Evolutionary conservation across 78 protist genomes (phyloP), one percentile per base, ranked within the genome.

Genomic region (slime mould (Dictyostelium discoideum)): DNA sequence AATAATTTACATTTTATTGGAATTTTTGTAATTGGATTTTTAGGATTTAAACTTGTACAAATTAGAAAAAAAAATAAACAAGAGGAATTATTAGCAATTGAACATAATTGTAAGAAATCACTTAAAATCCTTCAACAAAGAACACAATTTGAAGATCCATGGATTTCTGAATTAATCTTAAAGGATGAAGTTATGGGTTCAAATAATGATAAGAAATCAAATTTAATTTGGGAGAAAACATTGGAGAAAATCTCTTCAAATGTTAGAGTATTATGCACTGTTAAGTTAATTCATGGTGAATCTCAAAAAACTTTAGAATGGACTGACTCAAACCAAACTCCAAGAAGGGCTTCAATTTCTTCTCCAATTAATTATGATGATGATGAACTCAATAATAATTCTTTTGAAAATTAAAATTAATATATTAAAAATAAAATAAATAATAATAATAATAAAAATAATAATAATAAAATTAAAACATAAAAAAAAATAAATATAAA

Each of bases 231-330:
- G 93, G 86, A 78, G 6, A 84, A 67, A 63, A 29, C 67, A 3
- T 39, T 29, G 57, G 93, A 88, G 14, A 88, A 80, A 9, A 26
- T 80, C 46, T 73, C 37, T 6, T 20, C 24, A 37, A 60, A 79
- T 46, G 77, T 14, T 67, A 88, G 69, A 65, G 39, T 88, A 8
- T 67, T 88, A n/a, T 16, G 29, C 8, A 80, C 93, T 11, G 78
- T 85, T 16, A 78, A 48, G 80, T 65, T 67, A 11, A 85, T 88
- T 16, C 44, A 80, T 29, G 93, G 93, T 24, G 93, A 88, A 80
- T 88, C 93, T 32, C 86, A 80, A 67, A 22, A 60, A 50, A 88
- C 93, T 88, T 67, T 88, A 63, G 93, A 88, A 67, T 88, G 78
- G 69, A 14, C 60, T 9, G 85, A 37, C 5, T 18, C 85, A 44